These are phyloP conservation scores for Sanghuangporus weigelae DNA, from an alignment of 1,284 basidiomycete species.

Conservation along the genomic window DNA sequence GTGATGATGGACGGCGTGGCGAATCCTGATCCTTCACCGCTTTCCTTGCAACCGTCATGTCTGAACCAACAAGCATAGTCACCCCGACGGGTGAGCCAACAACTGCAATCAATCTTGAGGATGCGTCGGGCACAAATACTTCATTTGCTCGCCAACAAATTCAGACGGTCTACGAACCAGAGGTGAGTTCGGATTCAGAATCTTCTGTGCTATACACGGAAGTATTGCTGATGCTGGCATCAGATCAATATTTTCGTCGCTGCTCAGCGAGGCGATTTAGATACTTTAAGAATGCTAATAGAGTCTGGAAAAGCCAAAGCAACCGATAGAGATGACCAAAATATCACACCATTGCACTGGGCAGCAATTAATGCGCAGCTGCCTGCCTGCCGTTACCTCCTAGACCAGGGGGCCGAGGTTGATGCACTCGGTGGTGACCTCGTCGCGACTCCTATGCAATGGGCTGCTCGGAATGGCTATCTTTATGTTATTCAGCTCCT, in stretches of 20 bases:
- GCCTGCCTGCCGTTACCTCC: slow-evolving; percentile 70
- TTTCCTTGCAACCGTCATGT: slow-evolving; percentile 5
- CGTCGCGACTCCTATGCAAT: slow-evolving; percentile 94
- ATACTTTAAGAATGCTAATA: slow-evolving; percentile 61
- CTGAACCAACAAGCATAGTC: slow-evolving; percentile 12
- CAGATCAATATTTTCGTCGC: slow-evolving; percentile 72
- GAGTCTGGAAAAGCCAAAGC: slow-evolving; percentile 70
- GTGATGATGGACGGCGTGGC: background rate
- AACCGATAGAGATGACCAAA: slow-evolving; percentile 82
- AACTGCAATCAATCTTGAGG: slow-evolving; percentile 27
- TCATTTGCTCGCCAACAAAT: slow-evolving; percentile 23
- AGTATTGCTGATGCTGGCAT: background rate
- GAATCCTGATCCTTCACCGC: background rate
- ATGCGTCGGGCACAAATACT: slow-evolving; percentile 27
- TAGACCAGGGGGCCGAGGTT: slow-evolving; percentile 93
- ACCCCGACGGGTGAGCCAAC: slow-evolving; percentile 25
- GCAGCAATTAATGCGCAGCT: slow-evolving; percentile 92
- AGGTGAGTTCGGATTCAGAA: slow-evolving; percentile 23
- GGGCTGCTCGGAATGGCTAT: slow-evolving; percentile 96
- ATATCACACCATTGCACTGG: slow-evolving; percentile 96
- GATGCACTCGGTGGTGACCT: slow-evolving; percentile 94
- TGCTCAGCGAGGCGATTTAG: slow-evolving; percentile 83
- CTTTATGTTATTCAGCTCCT: slow-evolving; percentile 92
- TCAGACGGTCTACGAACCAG: slow-evolving; percentile 28
- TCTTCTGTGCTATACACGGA: background rate